Evolutionary conservation across 305 asterid genomes (phyloP), one percentile per base, ranked within the genome.

Genomic region (Fraxinus angustifolia): DNA sequence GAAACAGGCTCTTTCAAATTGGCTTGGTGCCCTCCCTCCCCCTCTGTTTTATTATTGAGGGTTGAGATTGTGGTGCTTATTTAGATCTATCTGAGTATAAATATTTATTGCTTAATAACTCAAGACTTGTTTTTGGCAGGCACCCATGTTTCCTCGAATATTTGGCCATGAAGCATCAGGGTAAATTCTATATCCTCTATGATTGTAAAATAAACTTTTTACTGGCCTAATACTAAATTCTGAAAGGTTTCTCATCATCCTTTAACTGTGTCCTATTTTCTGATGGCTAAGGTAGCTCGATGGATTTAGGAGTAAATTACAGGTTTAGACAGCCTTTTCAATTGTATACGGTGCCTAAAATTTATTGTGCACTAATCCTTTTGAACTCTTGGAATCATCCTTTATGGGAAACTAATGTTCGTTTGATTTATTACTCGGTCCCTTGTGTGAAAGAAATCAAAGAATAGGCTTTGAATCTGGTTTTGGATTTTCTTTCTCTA

Each of bases 81-180:
- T 38, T 68, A 21, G 42, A 12, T 74, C 71, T 45, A 28, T 70
- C 67, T 38, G 48, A n/a, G 76, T 74, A 45, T 16, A 28, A 26
- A 28, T 21, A 8, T 82, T 50, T 36, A 34, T 1, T 73, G 79
- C 68, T 17, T 65, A 26, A 35, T 35, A 16, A 72, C 68, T 73
- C 73, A 7, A 8, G 36, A 50, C 45, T 75, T 87, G 73, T 73
- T 73, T 75, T 84, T 79, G 83, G 87, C 96, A 92, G 98, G 94
- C 95, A 65, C 98, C 87, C 92, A 68, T 91, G 50, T 93, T 79
- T 84, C 98, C 99, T 82, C 94, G 99, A 79, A 92, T 95, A 75
- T 93, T 95, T 84, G 99, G 99, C 81, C 99, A 95, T 80, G 99
- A 95, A 87, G 98, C 98, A 76, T 94, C 98, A n/a, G 98, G 98